These are phyloP conservation scores for Monilinia fructicola DNA, from an alignment of 2,329 filamentous ascomycete genomes.

Conservation along the genomic window DNA sequence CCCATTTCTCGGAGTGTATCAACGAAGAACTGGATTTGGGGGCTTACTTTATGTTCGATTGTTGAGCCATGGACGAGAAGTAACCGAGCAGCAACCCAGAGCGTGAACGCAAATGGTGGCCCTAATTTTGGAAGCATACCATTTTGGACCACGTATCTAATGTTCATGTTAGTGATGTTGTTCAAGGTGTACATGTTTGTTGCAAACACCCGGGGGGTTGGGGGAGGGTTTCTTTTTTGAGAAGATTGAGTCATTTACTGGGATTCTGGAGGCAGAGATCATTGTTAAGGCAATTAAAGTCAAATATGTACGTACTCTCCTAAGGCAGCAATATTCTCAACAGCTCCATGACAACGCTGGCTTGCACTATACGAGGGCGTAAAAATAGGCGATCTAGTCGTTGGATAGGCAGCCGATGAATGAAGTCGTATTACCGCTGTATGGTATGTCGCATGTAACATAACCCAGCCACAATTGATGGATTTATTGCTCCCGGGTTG, in stretches of 20 bases:
- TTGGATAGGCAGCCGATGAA: conserved; percentile 90
- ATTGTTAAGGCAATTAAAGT: not conserved
- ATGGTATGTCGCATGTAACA: conserved; percentile 73
- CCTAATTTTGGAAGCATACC: conserved; percentile 77
- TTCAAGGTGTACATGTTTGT: not conserved
- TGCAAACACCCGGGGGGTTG: not conserved
- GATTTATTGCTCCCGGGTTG: conserved; percentile 66
- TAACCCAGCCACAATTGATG: conserved; percentile 81
- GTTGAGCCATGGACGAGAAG: conserved; percentile 88
- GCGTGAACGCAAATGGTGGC: conserved; percentile 85
- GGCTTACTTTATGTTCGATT: conserved; percentile 78
- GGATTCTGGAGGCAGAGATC: not conserved
- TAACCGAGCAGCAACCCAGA: conserved; percentile 88
- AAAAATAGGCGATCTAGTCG: conserved; percentile 83
- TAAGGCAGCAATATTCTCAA: conserved; percentile 77
- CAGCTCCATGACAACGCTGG: conserved; percentile 78
- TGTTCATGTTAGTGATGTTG: conserved; percentile 3
- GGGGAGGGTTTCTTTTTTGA: not conserved
- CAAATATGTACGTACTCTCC: conserved; percentile 57
- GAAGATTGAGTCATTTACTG: not conserved
- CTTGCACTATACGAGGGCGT: conserved; percentile 83
- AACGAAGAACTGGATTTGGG: conserved; percentile 78
- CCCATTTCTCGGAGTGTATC: conserved; percentile 80
- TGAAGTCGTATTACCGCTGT: conserved; percentile 87
- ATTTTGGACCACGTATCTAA: conserved; percentile 61